Base-by-base conservation (phyloP, 495 filamentous ascomycete genomes). In the Aspergillus asperescens region DNA sequence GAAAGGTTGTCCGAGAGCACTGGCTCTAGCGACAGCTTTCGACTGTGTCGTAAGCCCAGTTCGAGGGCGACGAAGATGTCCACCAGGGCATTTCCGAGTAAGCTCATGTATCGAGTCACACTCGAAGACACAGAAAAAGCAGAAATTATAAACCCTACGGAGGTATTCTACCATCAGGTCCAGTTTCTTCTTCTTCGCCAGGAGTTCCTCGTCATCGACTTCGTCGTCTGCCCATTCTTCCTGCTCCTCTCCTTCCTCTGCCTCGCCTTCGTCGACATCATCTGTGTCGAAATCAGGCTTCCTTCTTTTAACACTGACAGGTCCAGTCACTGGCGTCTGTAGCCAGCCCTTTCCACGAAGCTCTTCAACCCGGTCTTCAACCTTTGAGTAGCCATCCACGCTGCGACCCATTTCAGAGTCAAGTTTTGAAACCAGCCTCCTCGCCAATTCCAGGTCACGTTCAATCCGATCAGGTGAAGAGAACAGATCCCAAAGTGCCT, bases 91-190 rank as follows among this genome's bases (percentile, higher is more conserved):
- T 71, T 98, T 98, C 45, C 94, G 81, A 24, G 86, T 90, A 42
- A 98, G 76, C 66, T 97, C 93, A 62, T 97, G 94, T 31, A 98
- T 84, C 0, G 92, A 96, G 66, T 98, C 93, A 66, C 89, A 90
- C 67, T 96, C 94, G 62, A 96, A 96, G 22, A 98, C 93, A 69
- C 93, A 98, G 75, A 96, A 98, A 75, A 98, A 96, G 75, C 93
- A 98, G 72, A 97, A 96, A 66, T 92, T 95, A 80, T 91, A 93
- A 46, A 96, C 92, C 12, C 93, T 84, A 29, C 93, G 89, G 44
- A 98, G 79, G 65, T 98, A 98, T 67, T 98, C 93, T 29, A 99
- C 92, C 67, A 93, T 78, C 45, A 99, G 72, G 67, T 99, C 93
- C 31, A 99, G 79, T 60, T 89, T 90, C 80, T 99, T 99, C 73